These are phyloP conservation scores for Suillus sp. DNA, from an alignment of 768 basidiomycete species.

Conservation along the genomic window DNA sequence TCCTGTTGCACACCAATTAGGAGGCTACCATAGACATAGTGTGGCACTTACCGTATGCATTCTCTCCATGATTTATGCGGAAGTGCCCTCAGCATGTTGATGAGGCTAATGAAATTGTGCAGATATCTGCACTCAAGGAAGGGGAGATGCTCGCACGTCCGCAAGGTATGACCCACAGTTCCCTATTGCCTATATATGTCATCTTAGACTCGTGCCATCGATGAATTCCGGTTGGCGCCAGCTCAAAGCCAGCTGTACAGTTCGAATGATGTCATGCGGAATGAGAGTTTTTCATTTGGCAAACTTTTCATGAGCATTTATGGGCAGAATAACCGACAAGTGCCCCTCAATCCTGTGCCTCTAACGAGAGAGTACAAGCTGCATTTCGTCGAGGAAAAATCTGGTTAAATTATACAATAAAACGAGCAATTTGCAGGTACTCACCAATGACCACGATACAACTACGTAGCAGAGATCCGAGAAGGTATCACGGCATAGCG, in stretches of 20 bases:
- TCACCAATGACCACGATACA: neutral
- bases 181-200: neutral
- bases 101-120: too few species aligned
- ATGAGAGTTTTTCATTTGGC: neutral
- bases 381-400: neutral
- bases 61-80: slow-evolving; percentile 39
- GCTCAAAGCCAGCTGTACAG: slow-evolving; percentile 5
- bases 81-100: slow-evolving; percentile 12
- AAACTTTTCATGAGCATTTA: neutral
- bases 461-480: neutral
- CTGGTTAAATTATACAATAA: neutral
- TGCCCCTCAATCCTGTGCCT: neutral
- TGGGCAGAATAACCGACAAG: neutral
- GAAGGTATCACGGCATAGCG: too few species aligned
- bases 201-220: neutral
- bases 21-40: neutral
- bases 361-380: neutral
- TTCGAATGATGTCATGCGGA: neutral
- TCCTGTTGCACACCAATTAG: slow-evolving; percentile 27
- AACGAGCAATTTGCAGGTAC: neutral
- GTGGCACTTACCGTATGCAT: slow-evolving; percentile 35
- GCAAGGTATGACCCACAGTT: neutral
- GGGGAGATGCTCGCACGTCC: neutral
- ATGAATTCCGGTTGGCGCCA: neutral
- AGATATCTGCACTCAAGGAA: neutral